These are phyloP conservation scores for Fusarium albosuccineum DNA, from an alignment of 2,329 filamentous ascomycete species.

Conservation along the genomic window DNA sequence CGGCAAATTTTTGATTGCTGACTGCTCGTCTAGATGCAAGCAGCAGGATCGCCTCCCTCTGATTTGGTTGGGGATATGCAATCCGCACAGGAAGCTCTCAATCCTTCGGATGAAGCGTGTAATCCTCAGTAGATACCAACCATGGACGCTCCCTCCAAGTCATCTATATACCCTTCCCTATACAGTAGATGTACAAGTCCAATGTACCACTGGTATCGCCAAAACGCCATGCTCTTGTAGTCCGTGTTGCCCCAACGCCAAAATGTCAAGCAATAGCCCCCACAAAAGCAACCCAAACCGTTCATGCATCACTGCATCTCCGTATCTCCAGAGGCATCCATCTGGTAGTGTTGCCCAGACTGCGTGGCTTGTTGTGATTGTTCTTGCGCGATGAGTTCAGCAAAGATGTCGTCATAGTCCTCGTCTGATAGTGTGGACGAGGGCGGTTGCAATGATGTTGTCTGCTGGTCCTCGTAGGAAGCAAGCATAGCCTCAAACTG, in stretches of 20 bases:
- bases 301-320: constrained; percentile 29
- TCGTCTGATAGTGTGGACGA: constrained; percentile 63
- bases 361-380: constrained; percentile 28
- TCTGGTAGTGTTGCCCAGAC: constrained; percentile 53
- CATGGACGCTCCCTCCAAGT: constrained; percentile 38
- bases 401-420: constrained; percentile 74
- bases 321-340: constrained; percentile 60
- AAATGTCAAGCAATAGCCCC: constrained; percentile 19
- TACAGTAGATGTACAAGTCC: constrained; percentile 44
- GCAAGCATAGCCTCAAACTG: constrained; percentile 70
- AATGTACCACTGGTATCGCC: constrained; percentile 34
- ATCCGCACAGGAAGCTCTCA: constrained; percentile 80
- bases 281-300: neutral
- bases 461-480: constrained; percentile 55
- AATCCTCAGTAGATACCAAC: constrained; percentile 66
- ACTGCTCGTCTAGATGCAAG: constrained; percentile 83
- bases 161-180: constrained; percentile 47
- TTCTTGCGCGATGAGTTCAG: constrained; percentile 53
- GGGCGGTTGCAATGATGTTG: constrained; percentile 41
- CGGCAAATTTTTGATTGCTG: neutral
- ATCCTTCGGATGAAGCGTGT: constrained; percentile 71
- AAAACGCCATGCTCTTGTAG: constrained; percentile 38
- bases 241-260: constrained; percentile 38
- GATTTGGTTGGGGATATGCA: constrained; percentile 93
- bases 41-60: constrained; percentile 86